Conservation (phyloP, 2,329 filamentous ascomycete genomes). For the Talaromyces sp. region DNA sequence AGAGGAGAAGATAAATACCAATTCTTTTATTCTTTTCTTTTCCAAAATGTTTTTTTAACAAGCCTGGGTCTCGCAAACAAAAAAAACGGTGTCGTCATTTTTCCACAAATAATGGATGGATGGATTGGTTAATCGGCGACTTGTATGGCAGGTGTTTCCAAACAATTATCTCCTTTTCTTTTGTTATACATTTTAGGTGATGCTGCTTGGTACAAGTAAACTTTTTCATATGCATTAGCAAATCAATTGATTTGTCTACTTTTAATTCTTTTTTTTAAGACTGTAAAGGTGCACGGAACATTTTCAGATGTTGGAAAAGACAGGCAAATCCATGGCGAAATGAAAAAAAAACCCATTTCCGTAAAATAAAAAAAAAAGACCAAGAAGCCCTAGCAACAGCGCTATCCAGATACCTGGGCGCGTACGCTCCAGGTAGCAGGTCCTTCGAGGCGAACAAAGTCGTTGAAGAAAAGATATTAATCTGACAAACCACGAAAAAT, state of each 20-base stretch:
- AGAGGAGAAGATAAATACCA: background rate
- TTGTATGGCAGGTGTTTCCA: background rate
- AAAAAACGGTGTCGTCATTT: background rate
- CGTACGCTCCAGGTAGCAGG: background rate
- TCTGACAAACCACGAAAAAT: background rate
- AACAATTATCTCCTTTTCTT: background rate
- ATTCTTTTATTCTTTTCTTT: background rate
- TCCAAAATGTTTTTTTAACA: background rate
- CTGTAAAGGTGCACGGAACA: background rate
- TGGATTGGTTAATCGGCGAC: background rate
- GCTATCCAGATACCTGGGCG: background rate
- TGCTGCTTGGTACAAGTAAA: background rate
- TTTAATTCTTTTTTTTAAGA: background rate
- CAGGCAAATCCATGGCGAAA: background rate
- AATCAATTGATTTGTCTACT: background rate
- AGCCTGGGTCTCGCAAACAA: background rate
- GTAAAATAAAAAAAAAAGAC: background rate
- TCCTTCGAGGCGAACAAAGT: too few species aligned
- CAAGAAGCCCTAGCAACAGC: background rate
- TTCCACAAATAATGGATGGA: background rate
- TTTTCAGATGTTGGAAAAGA: background rate
- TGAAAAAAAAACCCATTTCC: background rate
- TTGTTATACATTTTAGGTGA: background rate
- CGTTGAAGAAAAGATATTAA: background rate
- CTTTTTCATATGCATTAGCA: background rate